Percentiles rank a stretch among this genome's conserved stretches.
Conservation (phyloP, 2,329 filamentous ascomycete genomes). For the Fusarium pininemorale region DNA sequence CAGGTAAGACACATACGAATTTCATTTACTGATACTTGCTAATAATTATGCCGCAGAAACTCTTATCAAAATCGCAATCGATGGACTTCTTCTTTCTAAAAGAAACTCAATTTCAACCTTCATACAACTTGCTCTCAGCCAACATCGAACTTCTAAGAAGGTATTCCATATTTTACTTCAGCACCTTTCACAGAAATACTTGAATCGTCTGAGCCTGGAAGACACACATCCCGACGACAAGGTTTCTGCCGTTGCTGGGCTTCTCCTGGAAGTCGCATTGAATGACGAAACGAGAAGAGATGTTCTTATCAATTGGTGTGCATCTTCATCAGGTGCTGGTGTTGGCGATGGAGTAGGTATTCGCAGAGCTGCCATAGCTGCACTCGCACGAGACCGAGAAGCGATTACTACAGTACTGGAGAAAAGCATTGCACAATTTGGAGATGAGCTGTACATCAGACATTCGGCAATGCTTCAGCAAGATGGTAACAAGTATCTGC, state of each 20-base stretch:
- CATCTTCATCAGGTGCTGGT: conserved; percentile 70
- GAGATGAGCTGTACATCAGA: conserved; percentile 85
- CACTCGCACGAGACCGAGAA: conserved; percentile 61
- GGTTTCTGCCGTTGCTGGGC: conserved; percentile 67
- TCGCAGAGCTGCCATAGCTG: conserved; percentile 71
- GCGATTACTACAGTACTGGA: conserved; percentile 68
- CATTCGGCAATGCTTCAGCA: conserved; percentile 88
- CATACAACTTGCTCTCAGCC: conserved; percentile 43
- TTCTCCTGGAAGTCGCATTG: conserved; percentile 62
- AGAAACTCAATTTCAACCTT: conserved; percentile 40
- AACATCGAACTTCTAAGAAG: conserved; percentile 41
- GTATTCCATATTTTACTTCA: conserved; percentile 42
- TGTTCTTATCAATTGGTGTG: conserved; percentile 72
- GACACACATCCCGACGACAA: conserved; percentile 44
- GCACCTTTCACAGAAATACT: conserved; percentile 57
- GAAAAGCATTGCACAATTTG: conserved; percentile 77
- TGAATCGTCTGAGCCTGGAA: conserved; percentile 49
- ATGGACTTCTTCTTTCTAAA: conserved; percentile 50
- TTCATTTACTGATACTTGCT: neutral
- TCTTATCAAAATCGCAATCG: conserved; percentile 50
- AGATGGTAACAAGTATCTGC: conserved; percentile 68
- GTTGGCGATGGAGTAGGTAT: conserved; percentile 71
- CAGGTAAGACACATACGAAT: conserved; percentile 57
- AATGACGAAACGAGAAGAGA: conserved; percentile 59
- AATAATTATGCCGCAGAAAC: conserved; percentile 47